phyloP scores from a whole-genome alignment of 495 filamentous ascomycete genomes.

The Staphylotrichum longicolle region DNA sequence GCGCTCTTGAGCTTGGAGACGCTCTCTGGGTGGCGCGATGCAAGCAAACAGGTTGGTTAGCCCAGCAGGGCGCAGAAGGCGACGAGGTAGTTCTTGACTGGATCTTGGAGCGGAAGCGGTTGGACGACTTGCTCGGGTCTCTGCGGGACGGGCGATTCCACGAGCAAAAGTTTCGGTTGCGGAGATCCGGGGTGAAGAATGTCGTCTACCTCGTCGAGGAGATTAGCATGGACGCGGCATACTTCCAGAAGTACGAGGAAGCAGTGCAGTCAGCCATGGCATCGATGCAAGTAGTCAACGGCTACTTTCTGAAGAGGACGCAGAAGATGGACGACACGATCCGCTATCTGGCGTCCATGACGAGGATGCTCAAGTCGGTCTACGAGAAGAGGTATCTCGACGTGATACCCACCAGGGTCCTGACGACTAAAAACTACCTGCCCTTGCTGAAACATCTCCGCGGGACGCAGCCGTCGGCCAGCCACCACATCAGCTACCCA shows the following conservation, averaged over 20 bases:
- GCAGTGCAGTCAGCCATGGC: conserved; percentile 71
- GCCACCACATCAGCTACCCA: conserved; percentile 66
- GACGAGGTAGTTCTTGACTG: conserved; percentile 77
- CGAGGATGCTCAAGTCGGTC: conserved; percentile 60
- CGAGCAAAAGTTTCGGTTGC: conserved; percentile 81
- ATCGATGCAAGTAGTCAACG: conserved; percentile 77
- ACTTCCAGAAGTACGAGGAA: conserved; percentile 57
- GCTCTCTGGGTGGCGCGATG: conserved; percentile 78
- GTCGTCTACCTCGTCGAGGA: conserved; percentile 83
- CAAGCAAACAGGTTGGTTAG: conserved; percentile 55
- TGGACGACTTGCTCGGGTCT: conserved; percentile 75
- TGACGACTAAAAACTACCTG: conserved; percentile 72
- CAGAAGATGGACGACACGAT: conserved; percentile 77
- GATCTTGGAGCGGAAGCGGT: conserved; percentile 78
- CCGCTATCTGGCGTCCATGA: conserved; percentile 74
- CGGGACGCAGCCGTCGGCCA: conserved; percentile 42
- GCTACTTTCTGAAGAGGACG: conserved; percentile 79
- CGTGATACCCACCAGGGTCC: conserved; percentile 62
- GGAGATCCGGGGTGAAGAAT: conserved; percentile 67
- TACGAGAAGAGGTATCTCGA: conserved; percentile 56
- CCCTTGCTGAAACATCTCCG: conserved; percentile 58
- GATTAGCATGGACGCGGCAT: conserved; percentile 51
- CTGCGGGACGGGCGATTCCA: conserved; percentile 83
- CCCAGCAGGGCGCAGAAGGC: conserved; percentile 59
- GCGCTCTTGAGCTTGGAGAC: conserved; percentile 71